Evolutionary conservation across 495 filamentous ascomycete species (phyloP), one percentile per base, ranked within the genome.

Genomic region (Thermothielavioides terrestris): DNA sequence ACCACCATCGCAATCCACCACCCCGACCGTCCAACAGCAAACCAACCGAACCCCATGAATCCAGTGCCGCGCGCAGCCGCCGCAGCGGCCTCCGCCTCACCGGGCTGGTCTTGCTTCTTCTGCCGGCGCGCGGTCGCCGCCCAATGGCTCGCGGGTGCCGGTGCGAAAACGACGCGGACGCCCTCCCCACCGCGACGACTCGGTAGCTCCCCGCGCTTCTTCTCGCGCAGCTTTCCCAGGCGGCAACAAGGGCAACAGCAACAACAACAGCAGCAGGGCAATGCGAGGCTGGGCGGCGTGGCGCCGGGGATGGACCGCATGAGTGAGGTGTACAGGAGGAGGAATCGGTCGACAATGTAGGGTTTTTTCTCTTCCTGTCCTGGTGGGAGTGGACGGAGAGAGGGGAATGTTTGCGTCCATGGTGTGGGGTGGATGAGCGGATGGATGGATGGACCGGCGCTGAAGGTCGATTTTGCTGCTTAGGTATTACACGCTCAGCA

Each of bases 401-500:
- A 34, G 31, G 3, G 31, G 31, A 12, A 14, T 34, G 27, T 12
- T 44, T 12, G 4, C 48, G 51, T 54, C 43, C 37, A 42, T 52
- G 38, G 28, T 9, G 34, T 32, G n/a, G n/a, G n/a, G n/a, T n/a
- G n/a, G n/a, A n/a, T n/a, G 3, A 8, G n/a, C 12, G 22, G 38
- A 14, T 41, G 38, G 38, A 23, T 12, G 22, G 11, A 1, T 23
- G 10, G 17, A 55, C 14, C 10, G 27, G 46, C 22, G 37, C 34
- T 42, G 30, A 36, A 8, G 27, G 18, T 35, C 9, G 47, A 15
- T 22, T 23, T 32, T 4, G 34, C 3, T 11, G 14, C 2, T 4
- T 58, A 91, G 86, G 71, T 88, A 81, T 66, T 96, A 95, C 68
- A 80, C 84, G 26, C 68, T 91, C 38, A 92, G 87, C 66, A 64